Percentiles rank a stretch among this genome's conserved stretches.
phyloP scores from a whole-genome alignment of 2,329 filamentous ascomycete genomes.

The Aspergillus caelatus region DNA sequence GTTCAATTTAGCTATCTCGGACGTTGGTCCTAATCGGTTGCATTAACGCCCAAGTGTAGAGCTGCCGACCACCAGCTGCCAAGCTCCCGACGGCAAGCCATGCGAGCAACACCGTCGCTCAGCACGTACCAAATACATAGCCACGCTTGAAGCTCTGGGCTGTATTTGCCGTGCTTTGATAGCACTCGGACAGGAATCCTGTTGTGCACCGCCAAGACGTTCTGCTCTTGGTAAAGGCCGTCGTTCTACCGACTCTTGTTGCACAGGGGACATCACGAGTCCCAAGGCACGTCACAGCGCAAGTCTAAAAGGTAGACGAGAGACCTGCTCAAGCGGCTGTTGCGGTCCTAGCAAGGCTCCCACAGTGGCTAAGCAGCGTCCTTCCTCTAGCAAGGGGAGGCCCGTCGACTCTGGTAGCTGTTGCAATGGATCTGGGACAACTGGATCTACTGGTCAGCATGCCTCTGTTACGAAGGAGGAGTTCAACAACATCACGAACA shows the following conservation, averaged over 20 bases:
- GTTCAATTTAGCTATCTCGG: not conserved
- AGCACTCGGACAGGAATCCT: constrained; percentile 56
- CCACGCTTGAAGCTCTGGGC: constrained; percentile 52
- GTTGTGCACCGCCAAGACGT: constrained; percentile 42
- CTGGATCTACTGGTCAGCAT: not conserved
- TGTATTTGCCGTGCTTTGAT: constrained; percentile 59
- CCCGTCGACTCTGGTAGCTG: not conserved
- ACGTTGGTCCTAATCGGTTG: constrained; percentile 1
- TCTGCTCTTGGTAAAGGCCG: constrained; percentile 5
- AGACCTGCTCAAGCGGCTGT: not conserved
- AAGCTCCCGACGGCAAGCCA: constrained; percentile 27
- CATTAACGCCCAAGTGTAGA: not conserved
- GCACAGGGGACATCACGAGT: constrained; percentile 5
- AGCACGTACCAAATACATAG: constrained; percentile 45
- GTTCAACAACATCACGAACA: not conserved
- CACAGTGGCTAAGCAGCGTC: not conserved
- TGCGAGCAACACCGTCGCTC: constrained; percentile 44
- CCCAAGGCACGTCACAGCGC: not conserved
- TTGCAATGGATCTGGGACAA: not conserved
- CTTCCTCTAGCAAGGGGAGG: not conserved
- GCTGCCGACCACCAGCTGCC: constrained; percentile 4
- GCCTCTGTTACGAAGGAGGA: not conserved
- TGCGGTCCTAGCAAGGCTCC: not conserved
- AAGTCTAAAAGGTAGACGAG: not conserved
- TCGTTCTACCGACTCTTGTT: constrained; percentile 12